Percentiles rank a stretch among this genome's conserved stretches.
phyloP scores from a whole-genome alignment of 495 filamentous ascomycete genomes.

The Clohesyomyces aquaticus region DNA sequence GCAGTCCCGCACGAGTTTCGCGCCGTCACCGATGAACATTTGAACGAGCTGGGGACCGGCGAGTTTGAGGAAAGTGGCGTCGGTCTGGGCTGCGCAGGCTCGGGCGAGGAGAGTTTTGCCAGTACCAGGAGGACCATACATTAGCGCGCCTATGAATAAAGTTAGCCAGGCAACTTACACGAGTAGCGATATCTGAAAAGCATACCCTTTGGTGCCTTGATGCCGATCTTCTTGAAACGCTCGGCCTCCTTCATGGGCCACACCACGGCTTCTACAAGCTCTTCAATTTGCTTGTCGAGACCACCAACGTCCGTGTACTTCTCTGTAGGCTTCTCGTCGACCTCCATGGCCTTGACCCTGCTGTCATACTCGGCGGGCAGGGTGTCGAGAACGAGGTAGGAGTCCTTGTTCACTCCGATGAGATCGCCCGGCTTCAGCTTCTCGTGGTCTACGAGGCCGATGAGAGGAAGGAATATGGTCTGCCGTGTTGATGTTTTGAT shows the following conservation, averaged over 20 bases:
- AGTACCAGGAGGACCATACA: constrained; percentile 97
- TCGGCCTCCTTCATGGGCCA: constrained; percentile 99
- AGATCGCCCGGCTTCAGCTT: constrained; percentile 92
- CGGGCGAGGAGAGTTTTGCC: constrained; percentile 96
- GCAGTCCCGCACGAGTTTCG: constrained; percentile 95
- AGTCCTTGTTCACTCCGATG: constrained; percentile 99
- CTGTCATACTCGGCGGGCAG: constrained; percentile 99
- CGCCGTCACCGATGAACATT: constrained; percentile 99
- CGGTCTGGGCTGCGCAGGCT: constrained; percentile 96
- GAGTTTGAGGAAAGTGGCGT: constrained; percentile 98
- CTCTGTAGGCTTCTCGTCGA: constrained; percentile 99
- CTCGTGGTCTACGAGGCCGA: constrained; percentile 93
- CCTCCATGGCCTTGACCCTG: constrained; percentile 99
- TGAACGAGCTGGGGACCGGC: constrained; percentile 98
- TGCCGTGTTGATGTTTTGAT: constrained; percentile 99
- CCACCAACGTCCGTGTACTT: constrained; percentile 99
- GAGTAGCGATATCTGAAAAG: background rate
- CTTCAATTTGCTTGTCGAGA: constrained; percentile 98
- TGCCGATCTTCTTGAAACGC: constrained; percentile 98
- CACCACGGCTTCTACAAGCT: constrained; percentile 98
- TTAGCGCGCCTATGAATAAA: constrained; percentile 54
- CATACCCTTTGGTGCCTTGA: constrained; percentile 99
- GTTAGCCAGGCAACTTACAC: constrained; percentile 12
- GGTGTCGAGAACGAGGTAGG: constrained; percentile 97
- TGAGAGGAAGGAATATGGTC: constrained; percentile 97